Base-by-base conservation (phyloP, 129 eudicot genomes). In the Flaveria trinervia region DNA sequence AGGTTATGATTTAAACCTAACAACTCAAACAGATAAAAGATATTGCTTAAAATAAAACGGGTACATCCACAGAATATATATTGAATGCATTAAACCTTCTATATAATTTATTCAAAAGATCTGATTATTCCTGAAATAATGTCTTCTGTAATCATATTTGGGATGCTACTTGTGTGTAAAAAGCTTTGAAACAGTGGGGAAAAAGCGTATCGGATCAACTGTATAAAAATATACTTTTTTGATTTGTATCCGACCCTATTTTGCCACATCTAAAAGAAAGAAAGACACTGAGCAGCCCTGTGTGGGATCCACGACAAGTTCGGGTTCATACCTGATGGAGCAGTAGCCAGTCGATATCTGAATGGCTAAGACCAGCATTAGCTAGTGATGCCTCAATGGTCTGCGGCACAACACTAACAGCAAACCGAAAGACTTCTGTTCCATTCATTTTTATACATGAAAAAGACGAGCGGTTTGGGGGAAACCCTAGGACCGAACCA, bases 401-500 rank as follows among this genome's bases (percentile, higher is more conserved):
- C 77, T 90, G 92, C 50, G 98, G 98, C 57, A 93, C 96, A 23
- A 79, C 86, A 45, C 95, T 91, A 78, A 80, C 92, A 46, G 97
- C 96, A 65, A 93, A 93, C 9, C 92, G 90, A 54, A 90, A 93
- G 57, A 93, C 95, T 67, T 93, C 98, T 20, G 87, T 83, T 33
- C 98, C 98, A 43, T 91, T 93, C 98, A 93, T 93, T 76, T 90
- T 84, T 46, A 93, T 86, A 80, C 86, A 78, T 12, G 98, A 90
- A 77, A 77, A 90, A 13, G 91, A 77, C 7, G 92, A 57, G 7
- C 75, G 74, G 36, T 77, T 85, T 7, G 95, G 95, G 0, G 96
- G 89, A 43, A 86, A 83, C 16, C 91, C 95, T 20, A 64, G 65
- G 68, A 77, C 86, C 1, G 96, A 84, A 49, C 95, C 95, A 73